Evolutionary conservation across 140 eudicot species (phyloP).

Genomic region (Bidens hawaiensis): DNA sequence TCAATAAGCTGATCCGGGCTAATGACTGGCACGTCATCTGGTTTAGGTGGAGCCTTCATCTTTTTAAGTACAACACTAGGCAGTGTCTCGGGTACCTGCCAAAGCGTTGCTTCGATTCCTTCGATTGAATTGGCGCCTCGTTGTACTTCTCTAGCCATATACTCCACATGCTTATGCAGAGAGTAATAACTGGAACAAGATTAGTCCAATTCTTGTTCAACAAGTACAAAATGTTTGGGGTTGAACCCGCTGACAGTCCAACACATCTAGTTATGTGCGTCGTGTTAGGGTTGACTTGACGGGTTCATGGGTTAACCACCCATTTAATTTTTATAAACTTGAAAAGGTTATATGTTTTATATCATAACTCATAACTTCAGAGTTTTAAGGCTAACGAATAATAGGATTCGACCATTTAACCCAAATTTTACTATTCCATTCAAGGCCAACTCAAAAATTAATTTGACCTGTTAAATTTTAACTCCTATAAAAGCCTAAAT

Average conservation of each 20-base stretch:
- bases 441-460: too few species aligned
- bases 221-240: background rate
- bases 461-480: too few species aligned
- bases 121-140: conserved; percentile 70
- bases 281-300: background rate
- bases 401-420: too few species aligned
- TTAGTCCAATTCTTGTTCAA: background rate
- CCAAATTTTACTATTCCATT: too few species aligned
- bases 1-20: conserved; percentile 66
- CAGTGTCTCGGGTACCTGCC: conserved; percentile 93
- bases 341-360: background rate
- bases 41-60: conserved; percentile 80
- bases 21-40: conserved; percentile 71
- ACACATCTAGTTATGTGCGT: background rate
- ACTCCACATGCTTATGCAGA: conserved; percentile 78
- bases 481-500: too few species aligned
- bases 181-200: conserved; percentile 67
- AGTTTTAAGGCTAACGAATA: too few species aligned
- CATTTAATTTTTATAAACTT: background rate
- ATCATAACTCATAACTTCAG: background rate
- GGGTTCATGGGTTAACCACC: background rate
- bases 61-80: conserved; percentile 50
- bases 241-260: background rate
- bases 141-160: conserved; percentile 78
- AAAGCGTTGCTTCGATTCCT: conserved; percentile 83